Evolutionary conservation across 2,329 filamentous ascomycete species (phyloP).

Genomic region (Orbilia oligospora): DNA sequence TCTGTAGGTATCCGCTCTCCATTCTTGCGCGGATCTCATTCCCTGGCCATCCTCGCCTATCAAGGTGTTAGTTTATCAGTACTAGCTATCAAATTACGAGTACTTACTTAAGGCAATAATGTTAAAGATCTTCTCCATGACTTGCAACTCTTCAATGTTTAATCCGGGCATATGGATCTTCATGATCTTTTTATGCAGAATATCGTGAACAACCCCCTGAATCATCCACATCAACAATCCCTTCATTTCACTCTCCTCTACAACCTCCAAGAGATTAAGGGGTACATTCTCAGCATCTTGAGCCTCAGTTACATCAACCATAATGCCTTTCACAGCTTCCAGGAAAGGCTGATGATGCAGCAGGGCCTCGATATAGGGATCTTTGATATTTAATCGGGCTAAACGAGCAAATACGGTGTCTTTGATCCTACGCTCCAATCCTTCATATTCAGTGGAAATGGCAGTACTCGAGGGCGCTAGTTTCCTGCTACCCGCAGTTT

Average conservation of each 20-base stretch:
- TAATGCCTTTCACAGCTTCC: slow-evolving; percentile 36
- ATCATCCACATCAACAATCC: slow-evolving; percentile 43
- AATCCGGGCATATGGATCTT: slow-evolving; percentile 41
- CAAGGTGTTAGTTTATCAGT: background rate
- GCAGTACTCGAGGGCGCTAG: slow-evolving; percentile 35
- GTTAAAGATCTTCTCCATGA: slow-evolving; percentile 40
- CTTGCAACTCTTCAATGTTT: slow-evolving; percentile 7
- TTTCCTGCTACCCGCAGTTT: slow-evolving; percentile 39
- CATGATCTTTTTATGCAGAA: slow-evolving; percentile 42
- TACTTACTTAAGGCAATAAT: slow-evolving; percentile 42
- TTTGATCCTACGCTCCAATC: slow-evolving; percentile 19
- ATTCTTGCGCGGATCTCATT: slow-evolving; percentile 32
- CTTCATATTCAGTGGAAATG: slow-evolving; percentile 41
- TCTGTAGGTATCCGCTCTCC: slow-evolving; percentile 48
- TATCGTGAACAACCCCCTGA: slow-evolving; percentile 47
- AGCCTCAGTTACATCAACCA: slow-evolving; percentile 27
- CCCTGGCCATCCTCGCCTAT: slow-evolving; percentile 47
- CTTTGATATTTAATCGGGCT: slow-evolving; percentile 31
- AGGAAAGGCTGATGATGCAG: slow-evolving; percentile 39
- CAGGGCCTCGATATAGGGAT: slow-evolving; percentile 34
- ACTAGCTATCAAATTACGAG: no score
- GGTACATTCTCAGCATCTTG: slow-evolving; percentile 34
- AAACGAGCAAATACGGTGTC: slow-evolving; percentile 38
- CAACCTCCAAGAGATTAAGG: slow-evolving; percentile 30
- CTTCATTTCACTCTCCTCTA: slow-evolving; percentile 43